A percentile compares a stretch with the other conserved stretches of the same genome.
Conservation (phyloP, 805 yeast species). For the Phaffomyces opuntiae region DNA sequence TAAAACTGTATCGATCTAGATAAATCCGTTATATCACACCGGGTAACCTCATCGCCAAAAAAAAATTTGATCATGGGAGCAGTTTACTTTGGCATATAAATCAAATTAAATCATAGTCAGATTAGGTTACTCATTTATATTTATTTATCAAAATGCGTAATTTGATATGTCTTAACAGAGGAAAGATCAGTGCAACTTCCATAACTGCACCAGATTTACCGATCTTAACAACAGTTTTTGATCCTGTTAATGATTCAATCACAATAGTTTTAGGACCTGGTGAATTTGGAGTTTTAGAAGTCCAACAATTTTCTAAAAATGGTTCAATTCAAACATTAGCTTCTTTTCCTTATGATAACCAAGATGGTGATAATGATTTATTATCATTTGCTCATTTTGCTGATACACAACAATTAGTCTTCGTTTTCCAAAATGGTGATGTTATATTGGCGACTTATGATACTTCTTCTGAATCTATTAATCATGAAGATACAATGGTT, state of each 20-base stretch:
- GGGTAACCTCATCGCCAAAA: conserved; percentile 2
- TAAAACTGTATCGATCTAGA: no score
- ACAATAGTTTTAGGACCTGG: conserved; percentile 54
- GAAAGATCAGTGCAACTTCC: conserved; percentile 44
- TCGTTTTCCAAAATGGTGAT: conserved; percentile 72
- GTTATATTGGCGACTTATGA: conserved; percentile 61
- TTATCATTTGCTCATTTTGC: conserved; percentile 61
- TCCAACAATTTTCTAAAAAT: conserved; percentile 65
- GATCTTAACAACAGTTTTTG: conserved; percentile 53
- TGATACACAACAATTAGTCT: conserved; percentile 57
- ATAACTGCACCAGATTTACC: conserved; percentile 58
- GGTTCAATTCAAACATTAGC: conserved; percentile 57
- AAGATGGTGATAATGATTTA: conserved; percentile 30
- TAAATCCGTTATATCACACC: no score
- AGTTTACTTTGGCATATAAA: background rate
- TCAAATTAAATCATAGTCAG: background rate
- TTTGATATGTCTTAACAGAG: conserved; percentile 46
- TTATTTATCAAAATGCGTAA: conserved; percentile 33
- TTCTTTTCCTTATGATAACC: conserved; percentile 41
- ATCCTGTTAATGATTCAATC: conserved; percentile 65
- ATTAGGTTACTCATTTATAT: background rate
- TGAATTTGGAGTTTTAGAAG: conserved; percentile 55
- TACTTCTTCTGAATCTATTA: conserved; percentile 28
- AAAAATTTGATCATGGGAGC: no score
- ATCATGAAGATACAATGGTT: conserved; percentile 45